Conservation (phyloP, 176 grass and related monocot species). For the Carex scoparia region DNA sequence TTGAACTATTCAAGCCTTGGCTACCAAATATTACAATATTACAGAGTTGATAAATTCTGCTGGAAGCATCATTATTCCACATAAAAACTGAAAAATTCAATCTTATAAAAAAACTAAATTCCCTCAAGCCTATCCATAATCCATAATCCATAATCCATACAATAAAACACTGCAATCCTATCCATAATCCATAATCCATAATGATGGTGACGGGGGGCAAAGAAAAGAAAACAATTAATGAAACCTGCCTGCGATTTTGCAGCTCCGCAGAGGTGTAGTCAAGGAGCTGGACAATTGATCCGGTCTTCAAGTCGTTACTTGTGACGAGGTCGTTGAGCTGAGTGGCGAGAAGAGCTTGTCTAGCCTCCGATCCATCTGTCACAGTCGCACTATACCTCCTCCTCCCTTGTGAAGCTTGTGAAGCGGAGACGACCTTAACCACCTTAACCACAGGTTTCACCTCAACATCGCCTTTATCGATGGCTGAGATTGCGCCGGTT, state of each 20-base stretch:
- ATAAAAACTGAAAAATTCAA: neutral
- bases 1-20: neutral
- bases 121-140: neutral
- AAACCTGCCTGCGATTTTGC: constrained; percentile 36
- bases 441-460: constrained; percentile 64
- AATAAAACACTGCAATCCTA: too few species aligned
- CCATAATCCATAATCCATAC: too few species aligned
- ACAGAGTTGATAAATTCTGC: neutral
- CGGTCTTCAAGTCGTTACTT: constrained; percentile 39
- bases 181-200: too few species aligned
- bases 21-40: neutral
- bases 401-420: neutral
- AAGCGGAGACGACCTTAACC: neutral
- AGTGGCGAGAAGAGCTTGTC: constrained; percentile 37
- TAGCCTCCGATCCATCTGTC: constrained; percentile 46
- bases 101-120: neutral
- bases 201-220: neutral
- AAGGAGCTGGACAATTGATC: constrained; percentile 58
- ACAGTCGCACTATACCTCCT: constrained; percentile 56
- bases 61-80: neutral
- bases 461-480: constrained; percentile 45
- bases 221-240: neutral
- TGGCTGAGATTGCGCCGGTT: constrained; percentile 41
- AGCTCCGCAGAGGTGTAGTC: constrained; percentile 59
- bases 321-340: constrained; percentile 57